Percentiles rank a stretch among this genome's conserved stretches.
These are phyloP conservation scores for Fusarium penzigii DNA, from an alignment of 2,329 filamentous ascomycete species.

Conservation along the genomic window DNA sequence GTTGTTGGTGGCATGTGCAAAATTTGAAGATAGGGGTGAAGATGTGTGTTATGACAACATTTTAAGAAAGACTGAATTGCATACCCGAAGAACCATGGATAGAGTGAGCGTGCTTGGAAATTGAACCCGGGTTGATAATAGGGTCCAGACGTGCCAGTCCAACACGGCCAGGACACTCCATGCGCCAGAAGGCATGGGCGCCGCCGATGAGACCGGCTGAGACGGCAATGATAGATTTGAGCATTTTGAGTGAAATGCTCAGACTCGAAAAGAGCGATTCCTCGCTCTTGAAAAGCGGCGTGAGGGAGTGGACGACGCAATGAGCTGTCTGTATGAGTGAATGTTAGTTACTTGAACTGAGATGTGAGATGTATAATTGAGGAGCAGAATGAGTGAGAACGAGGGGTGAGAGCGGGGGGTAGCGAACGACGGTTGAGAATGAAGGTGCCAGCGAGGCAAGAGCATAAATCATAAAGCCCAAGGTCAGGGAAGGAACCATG, in stretches of 20 bases:
- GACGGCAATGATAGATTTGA: slow-evolving; percentile 35
- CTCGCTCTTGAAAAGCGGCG: slow-evolving; percentile 8
- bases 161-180: slow-evolving; percentile 74
- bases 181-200: slow-evolving; percentile 79
- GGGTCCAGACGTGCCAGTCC: slow-evolving; percentile 77
- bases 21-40: too few species aligned
- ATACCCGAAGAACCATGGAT: slow-evolving; percentile 76
- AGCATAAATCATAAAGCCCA: background rate
- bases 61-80: slow-evolving; percentile 35
- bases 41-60: too few species aligned
- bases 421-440: slow-evolving; percentile 7
- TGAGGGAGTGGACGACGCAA: slow-evolving; percentile 39
- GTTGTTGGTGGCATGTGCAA: too few species aligned
- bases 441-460: background rate
- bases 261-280: slow-evolving; percentile 21
- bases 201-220: slow-evolving; percentile 37
- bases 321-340: slow-evolving; percentile 33
- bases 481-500: background rate
- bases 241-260: slow-evolving; percentile 33
- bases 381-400: background rate
- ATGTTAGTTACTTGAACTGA: slow-evolving; percentile 14
- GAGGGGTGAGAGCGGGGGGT: background rate
- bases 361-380: slow-evolving; percentile 1
- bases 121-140: slow-evolving; percentile 61
- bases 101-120: slow-evolving; percentile 69